Conservation (phyloP, 2,329 filamentous ascomycete species). For the Colletotrichum salicis region DNA sequence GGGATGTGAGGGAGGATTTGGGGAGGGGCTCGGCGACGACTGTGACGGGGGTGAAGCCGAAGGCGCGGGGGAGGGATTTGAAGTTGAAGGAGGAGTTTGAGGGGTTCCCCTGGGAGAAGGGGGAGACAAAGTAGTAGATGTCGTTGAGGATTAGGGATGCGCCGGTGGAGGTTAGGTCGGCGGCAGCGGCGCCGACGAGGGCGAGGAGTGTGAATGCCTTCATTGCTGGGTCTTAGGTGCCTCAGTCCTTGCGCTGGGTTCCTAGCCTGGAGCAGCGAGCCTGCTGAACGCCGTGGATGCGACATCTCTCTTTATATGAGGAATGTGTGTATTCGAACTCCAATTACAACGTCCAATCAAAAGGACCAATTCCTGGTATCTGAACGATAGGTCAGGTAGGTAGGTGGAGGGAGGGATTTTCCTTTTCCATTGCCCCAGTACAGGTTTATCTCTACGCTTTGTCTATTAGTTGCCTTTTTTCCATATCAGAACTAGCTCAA, state of each 20-base stretch:
- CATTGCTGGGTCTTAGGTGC: conserved; percentile 2
- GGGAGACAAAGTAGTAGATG: conserved; percentile 48
- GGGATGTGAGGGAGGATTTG: conserved; percentile 35
- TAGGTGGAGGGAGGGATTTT: background rate
- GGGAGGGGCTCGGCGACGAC: conserved; percentile 43
- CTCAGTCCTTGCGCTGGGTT: background rate
- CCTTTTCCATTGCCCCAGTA: background rate
- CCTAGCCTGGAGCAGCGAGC: background rate
- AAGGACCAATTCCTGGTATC: background rate
- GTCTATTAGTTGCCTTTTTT: background rate
- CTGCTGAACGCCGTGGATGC: background rate
- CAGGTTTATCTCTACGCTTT: background rate
- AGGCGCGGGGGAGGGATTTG: conserved; percentile 39
- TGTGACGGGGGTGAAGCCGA: conserved; percentile 48
- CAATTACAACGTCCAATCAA: background rate
- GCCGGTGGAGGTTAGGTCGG: conserved; percentile 43
- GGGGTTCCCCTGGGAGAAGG: conserved; percentile 44
- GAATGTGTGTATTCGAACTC: background rate
- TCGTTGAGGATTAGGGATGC: conserved; percentile 45
- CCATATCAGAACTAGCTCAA: background rate
- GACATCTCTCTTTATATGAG: conserved; percentile 15
- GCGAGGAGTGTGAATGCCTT: conserved; percentile 28
- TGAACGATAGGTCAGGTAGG: background rate
- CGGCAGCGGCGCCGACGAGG: conserved; percentile 34
- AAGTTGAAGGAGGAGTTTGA: conserved; percentile 30